Evolutionary conservation across 2,329 filamentous ascomycete genomes (phyloP).

Genomic region (Thermothelomyces thermophilus): DNA sequence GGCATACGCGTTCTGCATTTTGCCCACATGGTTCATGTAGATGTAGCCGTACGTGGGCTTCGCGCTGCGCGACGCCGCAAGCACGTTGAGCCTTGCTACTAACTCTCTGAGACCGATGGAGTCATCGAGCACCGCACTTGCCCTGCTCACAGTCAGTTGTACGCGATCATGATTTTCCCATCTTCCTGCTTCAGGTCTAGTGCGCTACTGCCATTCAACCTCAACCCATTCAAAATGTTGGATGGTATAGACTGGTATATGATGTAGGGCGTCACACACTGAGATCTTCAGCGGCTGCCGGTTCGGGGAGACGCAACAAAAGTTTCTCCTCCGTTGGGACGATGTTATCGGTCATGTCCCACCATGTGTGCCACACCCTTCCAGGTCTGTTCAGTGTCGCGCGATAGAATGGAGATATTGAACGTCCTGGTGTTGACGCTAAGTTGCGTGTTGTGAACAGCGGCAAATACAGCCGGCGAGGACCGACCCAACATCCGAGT

Average conservation of each 20-base stretch:
- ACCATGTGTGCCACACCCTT: conserved; percentile 28
- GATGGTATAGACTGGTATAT: conserved; percentile 36
- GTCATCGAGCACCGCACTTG: conserved; percentile 27
- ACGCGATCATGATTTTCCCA: conserved; percentile 30
- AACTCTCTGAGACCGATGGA: conserved; percentile 16
- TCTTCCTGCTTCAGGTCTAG: conserved; percentile 33
- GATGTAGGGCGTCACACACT: conserved; percentile 22
- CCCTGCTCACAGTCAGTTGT: conserved; percentile 27
- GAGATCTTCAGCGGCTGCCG: conserved; percentile 10
- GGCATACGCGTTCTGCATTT: conserved; percentile 33
- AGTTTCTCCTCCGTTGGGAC: conserved; percentile 24
- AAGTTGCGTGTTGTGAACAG: conserved; percentile 16
- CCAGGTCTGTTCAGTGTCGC: conserved; percentile 23
- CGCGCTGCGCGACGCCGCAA: conserved; percentile 27
- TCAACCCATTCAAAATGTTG: conserved; percentile 29
- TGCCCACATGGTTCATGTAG: conserved; percentile 32
- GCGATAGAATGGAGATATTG: conserved; percentile 25
- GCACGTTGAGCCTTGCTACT: conserved; percentile 24
- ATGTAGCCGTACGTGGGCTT: conserved; percentile 29
- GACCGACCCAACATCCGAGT: not conserved
- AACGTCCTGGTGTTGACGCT: conserved; percentile 23
- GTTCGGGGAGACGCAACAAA: conserved; percentile 13
- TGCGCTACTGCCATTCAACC: conserved; percentile 36
- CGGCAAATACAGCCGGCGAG: conserved; percentile 21
- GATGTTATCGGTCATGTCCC: conserved; percentile 28